Percentiles rank a stretch among this genome's conserved stretches.
These are phyloP conservation scores for Ephemerocybe angulata DNA, from an alignment of 768 basidiomycete genomes.

Conservation along the genomic window DNA sequence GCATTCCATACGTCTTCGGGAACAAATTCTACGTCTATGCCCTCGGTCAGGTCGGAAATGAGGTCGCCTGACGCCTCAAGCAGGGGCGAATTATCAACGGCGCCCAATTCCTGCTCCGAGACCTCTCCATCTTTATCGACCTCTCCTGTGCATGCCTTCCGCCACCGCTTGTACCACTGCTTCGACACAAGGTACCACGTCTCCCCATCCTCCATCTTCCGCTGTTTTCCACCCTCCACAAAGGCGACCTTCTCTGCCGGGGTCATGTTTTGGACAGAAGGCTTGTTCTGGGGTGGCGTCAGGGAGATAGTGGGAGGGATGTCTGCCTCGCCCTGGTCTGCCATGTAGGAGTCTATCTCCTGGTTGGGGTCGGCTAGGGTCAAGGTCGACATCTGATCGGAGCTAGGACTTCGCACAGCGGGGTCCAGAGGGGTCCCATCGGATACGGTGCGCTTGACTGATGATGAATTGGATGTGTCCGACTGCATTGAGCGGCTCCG, in stretches of 20 bases:
- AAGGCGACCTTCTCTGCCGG: constrained; percentile 46
- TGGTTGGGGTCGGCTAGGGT: constrained; percentile 39
- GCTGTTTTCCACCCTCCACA: constrained; percentile 44
- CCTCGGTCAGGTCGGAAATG: constrained; percentile 46
- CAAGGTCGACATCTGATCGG: constrained; percentile 42
- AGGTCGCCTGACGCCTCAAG: constrained; percentile 53
- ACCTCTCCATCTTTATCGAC: constrained; percentile 65
- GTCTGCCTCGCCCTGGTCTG: constrained; percentile 47
- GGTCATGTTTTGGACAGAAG: constrained; percentile 24
- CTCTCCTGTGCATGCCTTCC: constrained; percentile 65
- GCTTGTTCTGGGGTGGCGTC: constrained; percentile 19
- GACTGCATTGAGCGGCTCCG: constrained; percentile 76
- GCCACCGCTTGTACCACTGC: constrained; percentile 74
- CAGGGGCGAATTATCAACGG: constrained; percentile 72
- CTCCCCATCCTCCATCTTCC: constrained; percentile 58
- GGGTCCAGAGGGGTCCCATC: constrained; percentile 53
- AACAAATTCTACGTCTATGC: constrained; percentile 70
- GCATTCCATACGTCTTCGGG: constrained; percentile 69
- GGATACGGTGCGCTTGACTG: constrained; percentile 76
- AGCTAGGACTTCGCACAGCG: constrained; percentile 31
- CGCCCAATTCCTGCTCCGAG: constrained; percentile 60
- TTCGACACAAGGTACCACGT: constrained; percentile 76
- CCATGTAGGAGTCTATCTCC: constrained; percentile 71
- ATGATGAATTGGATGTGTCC: constrained; percentile 63
- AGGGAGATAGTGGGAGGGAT: constrained; percentile 27